These are phyloP conservation scores for Ramaria sp. DNA, from an alignment of 768 basidiomycete genomes.

Conservation along the genomic window DNA sequence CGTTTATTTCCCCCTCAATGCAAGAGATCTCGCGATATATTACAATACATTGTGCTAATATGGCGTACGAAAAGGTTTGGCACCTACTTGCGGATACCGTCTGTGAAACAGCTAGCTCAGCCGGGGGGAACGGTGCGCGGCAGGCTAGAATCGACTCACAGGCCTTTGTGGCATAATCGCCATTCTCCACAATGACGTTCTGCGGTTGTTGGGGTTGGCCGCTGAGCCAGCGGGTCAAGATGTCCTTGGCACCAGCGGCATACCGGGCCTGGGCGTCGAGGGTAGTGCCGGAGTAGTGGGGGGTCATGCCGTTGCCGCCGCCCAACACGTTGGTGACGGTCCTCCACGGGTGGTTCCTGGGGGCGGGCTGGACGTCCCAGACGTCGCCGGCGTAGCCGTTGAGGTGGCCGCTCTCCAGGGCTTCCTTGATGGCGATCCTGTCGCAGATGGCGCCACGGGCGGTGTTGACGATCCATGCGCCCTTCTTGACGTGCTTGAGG, in stretches of 20 bases:
- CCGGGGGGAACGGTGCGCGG: not conserved
- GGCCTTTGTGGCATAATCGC: slow-evolving; percentile 33
- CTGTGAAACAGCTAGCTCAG: slow-evolving; percentile 19
- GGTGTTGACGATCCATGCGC: slow-evolving; percentile 88
- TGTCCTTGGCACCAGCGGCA: slow-evolving; percentile 57
- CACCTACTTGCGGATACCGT: slow-evolving; percentile 32
- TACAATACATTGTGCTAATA: not conserved
- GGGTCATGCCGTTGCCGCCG: slow-evolving; percentile 85
- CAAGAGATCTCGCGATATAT: no score
- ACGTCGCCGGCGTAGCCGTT: slow-evolving; percentile 56
- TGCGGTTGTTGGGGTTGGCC: slow-evolving; percentile 58
- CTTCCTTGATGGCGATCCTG: slow-evolving; percentile 67
- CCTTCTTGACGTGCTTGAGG: slow-evolving; percentile 83
- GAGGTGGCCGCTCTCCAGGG: slow-evolving; percentile 67
- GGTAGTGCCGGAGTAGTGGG: slow-evolving; percentile 82
- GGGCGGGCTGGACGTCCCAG: slow-evolving; percentile 83
- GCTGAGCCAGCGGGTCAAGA: slow-evolving; percentile 59
- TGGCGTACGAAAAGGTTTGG: not conserved
- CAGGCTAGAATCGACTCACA: slow-evolving; percentile 21
- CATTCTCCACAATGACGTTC: slow-evolving; percentile 72
- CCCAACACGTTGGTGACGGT: slow-evolving; percentile 70
- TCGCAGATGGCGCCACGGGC: slow-evolving; percentile 89
- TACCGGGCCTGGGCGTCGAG: slow-evolving; percentile 86
- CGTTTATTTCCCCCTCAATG: no score
- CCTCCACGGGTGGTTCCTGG: slow-evolving; percentile 79